A percentile compares a stretch with the other conserved stretches of the same genome.
These are phyloP conservation scores for Talaromyces sp. DNA, from an alignment of 2,329 filamentous ascomycete species.

Conservation along the genomic window DNA sequence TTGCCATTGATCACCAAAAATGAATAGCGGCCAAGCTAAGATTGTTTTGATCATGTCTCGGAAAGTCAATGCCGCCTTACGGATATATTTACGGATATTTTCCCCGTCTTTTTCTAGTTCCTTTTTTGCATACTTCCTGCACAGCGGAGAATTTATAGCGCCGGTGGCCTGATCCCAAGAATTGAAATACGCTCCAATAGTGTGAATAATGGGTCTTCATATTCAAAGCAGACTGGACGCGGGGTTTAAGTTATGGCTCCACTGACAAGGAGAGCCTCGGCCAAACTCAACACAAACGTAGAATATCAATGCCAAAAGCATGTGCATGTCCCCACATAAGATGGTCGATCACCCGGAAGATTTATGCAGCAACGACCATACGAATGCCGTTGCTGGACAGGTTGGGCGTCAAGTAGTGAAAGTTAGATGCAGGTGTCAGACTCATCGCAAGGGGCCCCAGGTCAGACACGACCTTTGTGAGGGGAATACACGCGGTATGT, in stretches of 20 bases:
- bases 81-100: neutral
- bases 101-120: neutral
- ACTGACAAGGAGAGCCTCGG: neutral
- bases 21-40: neutral
- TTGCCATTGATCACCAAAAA: neutral
- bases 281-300: neutral
- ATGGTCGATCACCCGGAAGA: neutral
- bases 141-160: neutral
- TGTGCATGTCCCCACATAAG: neutral
- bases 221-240: neutral
- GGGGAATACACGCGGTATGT: neutral
- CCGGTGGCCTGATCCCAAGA: neutral
- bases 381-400: neutral
- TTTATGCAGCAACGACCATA: neutral
- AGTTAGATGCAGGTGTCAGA: neutral
- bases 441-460: no score
- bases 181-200: neutral
- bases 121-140: neutral
- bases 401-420: neutral
- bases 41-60: neutral
- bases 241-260: neutral
- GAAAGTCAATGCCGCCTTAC: neutral
- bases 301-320: neutral
- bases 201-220: neutral
- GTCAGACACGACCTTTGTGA: neutral